Conservation (phyloP, 169 alveolate species). For the Cyclospora cayetanensis region DNA sequence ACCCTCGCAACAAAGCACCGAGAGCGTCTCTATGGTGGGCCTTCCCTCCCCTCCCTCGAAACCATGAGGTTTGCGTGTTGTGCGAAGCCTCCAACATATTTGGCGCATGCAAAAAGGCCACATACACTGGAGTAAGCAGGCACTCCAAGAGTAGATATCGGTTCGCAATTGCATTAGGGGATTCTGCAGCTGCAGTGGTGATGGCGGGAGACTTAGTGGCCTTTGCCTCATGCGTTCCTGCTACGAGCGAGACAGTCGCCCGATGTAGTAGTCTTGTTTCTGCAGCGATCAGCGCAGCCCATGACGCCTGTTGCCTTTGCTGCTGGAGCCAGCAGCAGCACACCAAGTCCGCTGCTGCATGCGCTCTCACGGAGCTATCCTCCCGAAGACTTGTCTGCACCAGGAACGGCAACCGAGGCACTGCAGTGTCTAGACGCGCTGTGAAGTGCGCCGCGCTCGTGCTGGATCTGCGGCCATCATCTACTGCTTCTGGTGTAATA, state of each 20-base stretch:
- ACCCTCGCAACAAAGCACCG: not conserved
- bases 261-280: not conserved
- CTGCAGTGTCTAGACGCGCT: not conserved
- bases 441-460: not conserved
- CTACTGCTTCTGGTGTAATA: no score
- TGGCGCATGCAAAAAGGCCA: not conserved
- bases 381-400: not conserved
- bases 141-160: not conserved
- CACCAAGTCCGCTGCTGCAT: not conserved
- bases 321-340: not conserved
- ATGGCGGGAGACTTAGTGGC: not conserved
- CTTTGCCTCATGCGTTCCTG: not conserved
- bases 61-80: not conserved
- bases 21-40: not conserved
- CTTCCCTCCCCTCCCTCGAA: not conserved
- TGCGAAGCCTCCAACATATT: not conserved
- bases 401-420: no score
- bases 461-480: not conserved
- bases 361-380: not conserved
- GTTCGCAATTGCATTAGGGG: constrained; percentile 8
- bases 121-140: not conserved
- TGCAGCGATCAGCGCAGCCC: not conserved
- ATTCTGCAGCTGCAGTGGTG: not conserved
- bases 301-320: not conserved
- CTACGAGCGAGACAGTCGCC: not conserved